Percentiles rank a stretch among this genome's conserved stretches.
phyloP scores from a whole-genome alignment of 768 basidiomycete genomes.

The Suillus subalutaceus region DNA sequence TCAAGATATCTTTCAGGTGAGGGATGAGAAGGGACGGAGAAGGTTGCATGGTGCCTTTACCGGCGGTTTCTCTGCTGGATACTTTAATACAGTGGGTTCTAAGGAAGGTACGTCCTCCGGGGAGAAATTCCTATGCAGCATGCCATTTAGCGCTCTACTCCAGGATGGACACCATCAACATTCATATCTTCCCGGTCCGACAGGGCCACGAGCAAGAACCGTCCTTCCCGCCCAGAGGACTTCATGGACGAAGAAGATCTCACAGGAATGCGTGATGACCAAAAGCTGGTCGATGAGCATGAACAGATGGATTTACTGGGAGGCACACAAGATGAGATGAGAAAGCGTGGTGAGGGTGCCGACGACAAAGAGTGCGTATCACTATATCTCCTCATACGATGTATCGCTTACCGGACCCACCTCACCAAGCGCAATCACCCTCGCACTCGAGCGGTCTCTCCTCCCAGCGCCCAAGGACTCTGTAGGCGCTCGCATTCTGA shows the following conservation, averaged over 20 bases:
- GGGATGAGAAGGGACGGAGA: conserved; percentile 91
- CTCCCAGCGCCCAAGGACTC: conserved; percentile 79
- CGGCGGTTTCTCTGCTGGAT: conserved; percentile 96
- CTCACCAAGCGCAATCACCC: conserved; percentile 57
- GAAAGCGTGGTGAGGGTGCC: conserved; percentile 28
- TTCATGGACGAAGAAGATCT: conserved; percentile 99
- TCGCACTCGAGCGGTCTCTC: conserved; percentile 64
- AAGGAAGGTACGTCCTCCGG: conserved; percentile 74
- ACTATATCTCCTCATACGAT: not conserved
- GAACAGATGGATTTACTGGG: conserved; percentile 75
- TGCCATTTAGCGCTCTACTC: not conserved
- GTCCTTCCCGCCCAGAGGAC: conserved; percentile 75
- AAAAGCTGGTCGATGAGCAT: conserved; percentile 75
- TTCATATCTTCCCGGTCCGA: conserved; percentile 89
- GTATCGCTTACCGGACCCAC: conserved; percentile 2
- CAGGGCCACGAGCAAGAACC: conserved; percentile 57
- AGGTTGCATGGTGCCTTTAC: conserved; percentile 98
- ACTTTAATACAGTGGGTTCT: conserved; percentile 94
- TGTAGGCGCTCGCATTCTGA: conserved; percentile 81
- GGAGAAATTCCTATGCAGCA: not conserved
- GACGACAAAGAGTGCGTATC: conserved; percentile 41
- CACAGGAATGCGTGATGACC: conserved; percentile 74
- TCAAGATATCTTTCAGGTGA: conserved; percentile 53
- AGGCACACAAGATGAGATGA: conserved; percentile 52
- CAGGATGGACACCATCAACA: conserved; percentile 94